phyloP scores from a whole-genome alignment of 768 basidiomycete genomes.

The Megacollybia marginata region DNA sequence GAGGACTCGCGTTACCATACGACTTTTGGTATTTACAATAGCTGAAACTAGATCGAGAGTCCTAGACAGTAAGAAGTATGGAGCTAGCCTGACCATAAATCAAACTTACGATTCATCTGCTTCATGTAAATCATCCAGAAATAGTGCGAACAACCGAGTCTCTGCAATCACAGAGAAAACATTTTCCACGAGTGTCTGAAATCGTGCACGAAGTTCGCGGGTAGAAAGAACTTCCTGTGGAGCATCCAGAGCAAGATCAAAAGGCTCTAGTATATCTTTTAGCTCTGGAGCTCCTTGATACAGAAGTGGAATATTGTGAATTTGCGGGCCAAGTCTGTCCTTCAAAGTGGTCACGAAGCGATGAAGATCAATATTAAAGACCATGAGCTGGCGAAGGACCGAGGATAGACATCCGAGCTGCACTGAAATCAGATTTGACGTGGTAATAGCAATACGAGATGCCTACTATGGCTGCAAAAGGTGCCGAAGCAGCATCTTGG shows the following conservation, averaged over 20 bases:
- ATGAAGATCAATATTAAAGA: conserved; percentile 62
- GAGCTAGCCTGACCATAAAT: background rate
- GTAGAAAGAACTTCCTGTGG: conserved; percentile 52
- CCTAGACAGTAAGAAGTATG: conserved; percentile 21
- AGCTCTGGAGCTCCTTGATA: conserved; percentile 69
- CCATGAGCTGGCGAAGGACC: conserved; percentile 67
- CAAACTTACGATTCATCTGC: conserved; percentile 56
- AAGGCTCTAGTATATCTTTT: conserved; percentile 49
- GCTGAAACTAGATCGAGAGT: conserved; percentile 61
- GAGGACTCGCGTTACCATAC: conserved; percentile 39
- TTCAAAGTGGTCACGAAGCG: conserved; percentile 55
- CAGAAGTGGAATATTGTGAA: conserved; percentile 61
- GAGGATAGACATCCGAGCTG: conserved; percentile 64
- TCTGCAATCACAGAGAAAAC: conserved; percentile 66
- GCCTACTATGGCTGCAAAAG: conserved; percentile 58
- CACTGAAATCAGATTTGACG: background rate
- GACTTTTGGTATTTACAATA: conserved; percentile 55
- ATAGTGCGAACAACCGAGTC: conserved; percentile 62
- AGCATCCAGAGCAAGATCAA: conserved; percentile 42
- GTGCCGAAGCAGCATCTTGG: conserved; percentile 55
- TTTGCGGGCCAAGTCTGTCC: conserved; percentile 59
- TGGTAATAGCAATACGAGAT: background rate
- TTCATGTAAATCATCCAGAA: conserved; percentile 69
- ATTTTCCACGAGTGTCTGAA: conserved; percentile 63
- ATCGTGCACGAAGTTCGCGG: conserved; percentile 57